Evolutionary conservation across 1,139 yeast genomes (phyloP).

Genomic region (Suhomyces taliae): DNA sequence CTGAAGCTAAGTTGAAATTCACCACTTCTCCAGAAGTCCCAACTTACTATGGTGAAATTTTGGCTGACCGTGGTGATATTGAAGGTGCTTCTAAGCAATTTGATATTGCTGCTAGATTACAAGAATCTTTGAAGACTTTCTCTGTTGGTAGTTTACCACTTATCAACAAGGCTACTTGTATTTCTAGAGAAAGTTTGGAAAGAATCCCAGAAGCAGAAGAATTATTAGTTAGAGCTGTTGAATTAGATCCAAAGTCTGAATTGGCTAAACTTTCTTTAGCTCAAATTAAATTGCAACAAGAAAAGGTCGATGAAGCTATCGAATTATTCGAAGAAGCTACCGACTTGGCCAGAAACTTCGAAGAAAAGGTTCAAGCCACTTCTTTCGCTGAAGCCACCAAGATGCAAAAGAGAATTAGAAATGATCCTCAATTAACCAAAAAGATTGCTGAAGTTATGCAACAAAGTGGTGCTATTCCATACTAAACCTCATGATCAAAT

Average conservation of each 20-base stretch:
- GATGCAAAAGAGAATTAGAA: conserved; percentile 70
- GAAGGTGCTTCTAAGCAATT: conserved; percentile 79
- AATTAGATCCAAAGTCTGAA: conserved; percentile 84
- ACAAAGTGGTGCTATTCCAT: conserved; percentile 21
- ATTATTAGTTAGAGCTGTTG: conserved; percentile 73
- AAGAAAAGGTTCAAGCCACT: conserved; percentile 89
- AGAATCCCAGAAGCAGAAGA: conserved; percentile 63
- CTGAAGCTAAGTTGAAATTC: conserved; percentile 71
- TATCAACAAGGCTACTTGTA: conserved; percentile 82
- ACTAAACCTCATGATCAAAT: conserved; percentile 4
- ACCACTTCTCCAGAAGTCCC: conserved; percentile 91
- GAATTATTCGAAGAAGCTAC: conserved; percentile 80
- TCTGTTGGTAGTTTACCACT: conserved; percentile 87
- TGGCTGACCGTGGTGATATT: conserved; percentile 77
- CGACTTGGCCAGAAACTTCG: conserved; percentile 75
- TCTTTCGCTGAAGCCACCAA: conserved; percentile 91
- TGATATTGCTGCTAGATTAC: conserved; percentile 83
- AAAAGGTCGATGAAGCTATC: conserved; percentile 80
- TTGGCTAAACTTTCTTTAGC: conserved; percentile 88
- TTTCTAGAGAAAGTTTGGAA: conserved; percentile 57
- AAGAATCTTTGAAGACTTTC: conserved; percentile 59
- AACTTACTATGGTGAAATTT: conserved; percentile 92
- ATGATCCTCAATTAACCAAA: conserved; percentile 58
- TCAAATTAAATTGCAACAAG: conserved; percentile 83
- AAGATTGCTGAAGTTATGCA: conserved; percentile 49